Conservation (phyloP, 352 stramenopile genomes). For the Phytopythium montanum region DNA sequence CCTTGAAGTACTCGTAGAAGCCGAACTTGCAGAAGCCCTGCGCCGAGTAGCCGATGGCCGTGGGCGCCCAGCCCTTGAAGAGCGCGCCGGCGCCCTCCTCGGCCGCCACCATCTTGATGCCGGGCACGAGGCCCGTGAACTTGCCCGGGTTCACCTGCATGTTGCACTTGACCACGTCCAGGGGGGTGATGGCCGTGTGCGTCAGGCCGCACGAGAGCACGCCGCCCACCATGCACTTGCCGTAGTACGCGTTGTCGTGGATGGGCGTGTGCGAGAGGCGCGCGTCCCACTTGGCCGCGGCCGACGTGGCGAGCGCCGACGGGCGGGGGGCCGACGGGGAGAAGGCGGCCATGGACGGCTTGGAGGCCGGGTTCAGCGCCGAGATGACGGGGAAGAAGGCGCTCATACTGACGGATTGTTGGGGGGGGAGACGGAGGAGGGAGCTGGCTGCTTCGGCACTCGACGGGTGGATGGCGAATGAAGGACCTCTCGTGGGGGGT, state of each 20-base stretch:
- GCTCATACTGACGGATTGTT: conserved; percentile 37
- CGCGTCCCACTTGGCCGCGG: conserved; percentile 78
- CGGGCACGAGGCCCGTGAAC: conserved; percentile 75
- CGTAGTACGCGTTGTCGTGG: conserved; percentile 91
- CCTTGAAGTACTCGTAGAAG: conserved; percentile 96
- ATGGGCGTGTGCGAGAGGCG: conserved; percentile 73
- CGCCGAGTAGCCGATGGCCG: conserved; percentile 88
- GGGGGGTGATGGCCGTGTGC: conserved; percentile 90
- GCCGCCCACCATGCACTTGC: conserved; percentile 93
- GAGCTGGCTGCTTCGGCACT: conserved; percentile 18
- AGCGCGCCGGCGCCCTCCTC: conserved; percentile 82
- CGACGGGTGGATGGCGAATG: conserved; percentile 71
- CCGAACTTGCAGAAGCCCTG: conserved; percentile 93
- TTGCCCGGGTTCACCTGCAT: conserved; percentile 92
- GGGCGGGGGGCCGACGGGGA: conserved; percentile 37
- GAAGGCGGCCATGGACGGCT: conserved; percentile 4
- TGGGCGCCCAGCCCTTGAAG: conserved; percentile 92
- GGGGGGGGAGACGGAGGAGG: not conserved
- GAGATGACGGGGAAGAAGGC: conserved; percentile 79
- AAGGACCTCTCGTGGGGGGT: no score
- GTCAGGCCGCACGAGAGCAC: conserved; percentile 92
- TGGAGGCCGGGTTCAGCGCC: conserved; percentile 52
- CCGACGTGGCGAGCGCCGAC: conserved; percentile 67
- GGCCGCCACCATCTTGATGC: conserved; percentile 83
- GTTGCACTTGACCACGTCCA: conserved; percentile 96